A percentile compares a stretch with the other conserved stretches of the same genome.
These are phyloP conservation scores for Neurospora sp. DNA, from an alignment of 495 filamentous ascomycete genomes.

Conservation along the genomic window DNA sequence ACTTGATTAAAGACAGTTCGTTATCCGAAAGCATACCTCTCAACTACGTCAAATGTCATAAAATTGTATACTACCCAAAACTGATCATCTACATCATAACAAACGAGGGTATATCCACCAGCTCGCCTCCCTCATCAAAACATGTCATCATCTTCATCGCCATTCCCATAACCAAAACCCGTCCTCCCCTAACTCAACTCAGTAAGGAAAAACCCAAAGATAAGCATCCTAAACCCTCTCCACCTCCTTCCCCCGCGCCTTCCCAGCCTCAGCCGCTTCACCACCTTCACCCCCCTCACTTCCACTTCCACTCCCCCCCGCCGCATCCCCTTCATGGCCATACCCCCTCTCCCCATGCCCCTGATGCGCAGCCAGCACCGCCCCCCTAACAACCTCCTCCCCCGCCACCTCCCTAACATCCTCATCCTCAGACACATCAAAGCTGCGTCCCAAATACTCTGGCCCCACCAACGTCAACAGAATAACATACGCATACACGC, in stretches of 20 bases:
- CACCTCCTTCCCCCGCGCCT: background rate
- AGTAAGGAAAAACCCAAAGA: background rate
- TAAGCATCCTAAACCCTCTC: background rate
- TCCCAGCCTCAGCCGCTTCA: background rate
- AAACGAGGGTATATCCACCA: too few species aligned
- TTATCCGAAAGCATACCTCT: too few species aligned
- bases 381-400: conserved; percentile 19
- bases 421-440: conserved; percentile 56
- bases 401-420: conserved; percentile 51
- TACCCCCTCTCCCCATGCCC: background rate
- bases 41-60: background rate
- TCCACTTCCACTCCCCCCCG: background rate
- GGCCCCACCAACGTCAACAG: conserved; percentile 67
- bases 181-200: background rate
- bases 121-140: too few species aligned
- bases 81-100: background rate
- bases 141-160: background rate
- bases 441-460: conserved; percentile 54
- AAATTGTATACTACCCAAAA: background rate
- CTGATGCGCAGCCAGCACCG: background rate
- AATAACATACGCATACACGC: conserved; percentile 78
- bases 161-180: background rate
- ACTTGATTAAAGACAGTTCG: too few species aligned
- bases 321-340: background rate
- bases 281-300: background rate